Conservation (phyloP, 2,329 filamentous ascomycete species). For the Plenodomus lindquistii region DNA sequence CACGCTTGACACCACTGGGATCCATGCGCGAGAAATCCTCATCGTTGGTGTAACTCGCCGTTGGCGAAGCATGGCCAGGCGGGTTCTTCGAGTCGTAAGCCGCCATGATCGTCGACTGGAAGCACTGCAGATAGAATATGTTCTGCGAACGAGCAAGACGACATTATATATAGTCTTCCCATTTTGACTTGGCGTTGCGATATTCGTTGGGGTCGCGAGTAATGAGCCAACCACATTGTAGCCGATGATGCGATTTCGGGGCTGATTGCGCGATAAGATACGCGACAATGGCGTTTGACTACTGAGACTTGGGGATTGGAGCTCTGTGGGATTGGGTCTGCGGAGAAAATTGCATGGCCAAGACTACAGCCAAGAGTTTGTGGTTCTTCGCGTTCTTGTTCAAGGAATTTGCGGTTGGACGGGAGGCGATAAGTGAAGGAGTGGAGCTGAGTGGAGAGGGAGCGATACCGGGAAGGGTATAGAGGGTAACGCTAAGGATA, state of each 20-base stretch:
- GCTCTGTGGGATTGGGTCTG: background rate
- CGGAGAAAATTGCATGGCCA: background rate
- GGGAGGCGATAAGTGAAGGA: background rate
- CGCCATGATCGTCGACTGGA: slow-evolving; percentile 18
- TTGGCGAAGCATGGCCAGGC: slow-evolving; percentile 18
- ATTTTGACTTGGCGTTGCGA: slow-evolving; percentile 16
- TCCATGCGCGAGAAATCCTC: slow-evolving; percentile 50
- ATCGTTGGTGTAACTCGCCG: slow-evolving; percentile 22
- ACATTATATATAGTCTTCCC: slow-evolving; percentile 11
- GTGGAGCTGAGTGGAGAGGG: background rate
- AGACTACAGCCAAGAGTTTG: background rate
- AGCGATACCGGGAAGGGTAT: background rate
- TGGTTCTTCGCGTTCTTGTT: background rate
- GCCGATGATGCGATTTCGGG: slow-evolving; percentile 14
- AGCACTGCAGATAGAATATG: background rate
- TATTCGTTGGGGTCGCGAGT: slow-evolving; percentile 2
- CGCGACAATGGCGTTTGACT: slow-evolving; percentile 2
- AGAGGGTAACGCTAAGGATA: background rate
- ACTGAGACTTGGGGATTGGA: background rate
- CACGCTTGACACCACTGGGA: slow-evolving; percentile 68
- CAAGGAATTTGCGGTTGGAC: background rate
- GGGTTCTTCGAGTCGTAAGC: slow-evolving; percentile 23
- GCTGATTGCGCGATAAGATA: slow-evolving; percentile 14
- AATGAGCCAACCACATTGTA: background rate
- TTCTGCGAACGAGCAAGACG: background rate